phyloP scores from a whole-genome alignment of 768 basidiomycete genomes.

The Naematelia aurantialba region DNA sequence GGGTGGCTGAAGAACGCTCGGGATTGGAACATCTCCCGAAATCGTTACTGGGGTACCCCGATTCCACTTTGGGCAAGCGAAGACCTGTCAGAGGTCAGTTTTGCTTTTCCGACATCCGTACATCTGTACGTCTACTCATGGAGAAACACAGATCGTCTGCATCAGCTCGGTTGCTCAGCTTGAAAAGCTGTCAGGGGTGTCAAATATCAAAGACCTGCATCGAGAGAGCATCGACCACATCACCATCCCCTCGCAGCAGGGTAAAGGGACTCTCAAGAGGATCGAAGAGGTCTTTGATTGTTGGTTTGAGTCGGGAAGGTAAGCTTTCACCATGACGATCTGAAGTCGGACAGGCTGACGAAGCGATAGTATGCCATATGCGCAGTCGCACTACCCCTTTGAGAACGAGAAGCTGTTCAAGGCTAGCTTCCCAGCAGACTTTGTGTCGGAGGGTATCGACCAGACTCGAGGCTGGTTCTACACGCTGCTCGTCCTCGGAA shows the following conservation, averaged over 20 bases:
- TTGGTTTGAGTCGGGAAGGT: conserved; percentile 99
- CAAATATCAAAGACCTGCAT: conserved; percentile 82
- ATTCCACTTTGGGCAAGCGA: conserved; percentile 95
- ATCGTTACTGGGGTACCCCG: conserved; percentile 98
- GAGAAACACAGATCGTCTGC: conserved; percentile 72
- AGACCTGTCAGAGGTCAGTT: conserved; percentile 78
- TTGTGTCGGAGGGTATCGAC: conserved; percentile 96
- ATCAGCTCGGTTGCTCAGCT: conserved; percentile 84
- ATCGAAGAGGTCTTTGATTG: conserved; percentile 99
- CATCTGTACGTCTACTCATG: no score
- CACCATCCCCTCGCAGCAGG: conserved; percentile 85
- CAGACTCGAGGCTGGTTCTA: conserved; percentile 99
- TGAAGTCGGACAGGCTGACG: neutral
- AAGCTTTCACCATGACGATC: conserved; percentile 29
- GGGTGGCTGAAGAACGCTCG: conserved; percentile 98
- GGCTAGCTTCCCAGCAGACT: conserved; percentile 84
- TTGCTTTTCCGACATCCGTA: no score
- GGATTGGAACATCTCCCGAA: conserved; percentile 98
- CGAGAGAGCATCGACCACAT: conserved; percentile 92
- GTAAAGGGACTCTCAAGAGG: conserved; percentile 78
- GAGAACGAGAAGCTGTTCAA: conserved; percentile 90
- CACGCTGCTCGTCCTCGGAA: conserved; percentile 91
- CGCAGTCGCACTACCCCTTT: conserved; percentile 95
- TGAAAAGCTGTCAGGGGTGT: conserved; percentile 76
- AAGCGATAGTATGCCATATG: conserved; percentile 85